A percentile compares a stretch with the other conserved stretches of the same genome.
Evolutionary conservation across 2,329 filamentous ascomycete species (phyloP).

Genomic region (Chaetomiaceae sp.): DNA sequence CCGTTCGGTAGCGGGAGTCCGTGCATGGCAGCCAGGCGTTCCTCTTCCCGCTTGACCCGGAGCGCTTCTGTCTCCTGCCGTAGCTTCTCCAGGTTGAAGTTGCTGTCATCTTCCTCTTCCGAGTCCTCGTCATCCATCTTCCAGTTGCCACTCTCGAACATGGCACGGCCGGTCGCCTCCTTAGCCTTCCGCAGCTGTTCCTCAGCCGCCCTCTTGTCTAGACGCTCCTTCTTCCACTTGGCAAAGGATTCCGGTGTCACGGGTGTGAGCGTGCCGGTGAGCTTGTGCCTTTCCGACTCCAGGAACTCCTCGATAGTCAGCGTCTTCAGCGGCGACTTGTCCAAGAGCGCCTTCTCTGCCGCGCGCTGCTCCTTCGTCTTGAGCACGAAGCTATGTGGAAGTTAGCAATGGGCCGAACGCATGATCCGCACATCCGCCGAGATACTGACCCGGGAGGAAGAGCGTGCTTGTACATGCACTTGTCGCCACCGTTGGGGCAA

Average conservation of each 20-base stretch:
- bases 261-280: slow-evolving; percentile 84
- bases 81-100: slow-evolving; percentile 77
- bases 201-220: slow-evolving; percentile 94
- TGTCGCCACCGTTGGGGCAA: slow-evolving; percentile 92
- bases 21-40: slow-evolving; percentile 43
- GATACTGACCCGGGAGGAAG: slow-evolving; percentile 81
- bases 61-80: slow-evolving; percentile 78
- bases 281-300: slow-evolving; percentile 91
- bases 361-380: slow-evolving; percentile 97
- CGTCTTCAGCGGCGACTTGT: slow-evolving; percentile 91
- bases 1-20: slow-evolving; percentile 21
- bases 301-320: slow-evolving; percentile 96
- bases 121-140: slow-evolving; percentile 56
- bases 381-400: slow-evolving; percentile 66
- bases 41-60: slow-evolving; percentile 69
- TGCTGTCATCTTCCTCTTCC: slow-evolving; percentile 48
- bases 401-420: background rate
- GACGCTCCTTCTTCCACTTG: slow-evolving; percentile 91
- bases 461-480: slow-evolving; percentile 98
- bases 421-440: background rate
- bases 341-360: slow-evolving; percentile 89
- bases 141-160: slow-evolving; percentile 98
- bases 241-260: slow-evolving; percentile 90
- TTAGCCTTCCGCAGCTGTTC: slow-evolving; percentile 84
- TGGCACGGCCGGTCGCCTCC: slow-evolving; percentile 87